Evolutionary conservation across 768 basidiomycete species (phyloP).

Genomic region (Lactarius akahatsu): DNA sequence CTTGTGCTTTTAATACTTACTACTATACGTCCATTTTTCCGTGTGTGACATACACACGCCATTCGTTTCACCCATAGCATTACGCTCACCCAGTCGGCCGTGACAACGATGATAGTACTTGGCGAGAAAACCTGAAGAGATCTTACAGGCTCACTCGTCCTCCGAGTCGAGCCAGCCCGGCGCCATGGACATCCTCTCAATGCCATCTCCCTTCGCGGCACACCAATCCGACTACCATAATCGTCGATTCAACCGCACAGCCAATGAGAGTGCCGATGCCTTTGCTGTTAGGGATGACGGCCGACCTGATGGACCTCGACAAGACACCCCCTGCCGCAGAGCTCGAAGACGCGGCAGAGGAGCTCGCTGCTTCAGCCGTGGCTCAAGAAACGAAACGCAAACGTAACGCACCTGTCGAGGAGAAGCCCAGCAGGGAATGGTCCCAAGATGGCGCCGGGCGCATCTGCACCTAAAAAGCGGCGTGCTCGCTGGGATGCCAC

Average conservation of each 20-base stretch:
- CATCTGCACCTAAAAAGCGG: slow-evolving; percentile 82
- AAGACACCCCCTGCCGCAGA: slow-evolving; percentile 87
- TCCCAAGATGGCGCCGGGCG: slow-evolving; percentile 70
- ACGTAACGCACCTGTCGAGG: slow-evolving; percentile 63
- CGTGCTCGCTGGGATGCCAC: slow-evolving; percentile 97
- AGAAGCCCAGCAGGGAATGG: slow-evolving; percentile 62
- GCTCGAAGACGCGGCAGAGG: slow-evolving; percentile 67
- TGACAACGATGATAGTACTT: no score
- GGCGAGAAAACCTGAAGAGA: no score
- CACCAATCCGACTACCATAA: slow-evolving; percentile 95
- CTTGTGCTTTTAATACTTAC: no score
- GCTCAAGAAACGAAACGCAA: slow-evolving; percentile 62
- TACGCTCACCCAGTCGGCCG: no score
- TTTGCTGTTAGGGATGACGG: slow-evolving; percentile 70
- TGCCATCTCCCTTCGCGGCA: slow-evolving; percentile 51
- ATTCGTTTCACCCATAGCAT: no score
- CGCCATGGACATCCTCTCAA: no score
- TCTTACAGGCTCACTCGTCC: no score
- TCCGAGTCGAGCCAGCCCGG: no score
- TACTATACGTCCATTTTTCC: no score
- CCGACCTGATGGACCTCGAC: slow-evolving; percentile 78
- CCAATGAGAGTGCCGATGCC: slow-evolving; percentile 77
- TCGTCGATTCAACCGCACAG: slow-evolving; percentile 82
- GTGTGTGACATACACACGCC: no score
- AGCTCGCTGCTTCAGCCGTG: slow-evolving; percentile 59